phyloP scores from a whole-genome alignment of 192 early-diverging fungal species.

The Gonapodya sp. region DNA sequence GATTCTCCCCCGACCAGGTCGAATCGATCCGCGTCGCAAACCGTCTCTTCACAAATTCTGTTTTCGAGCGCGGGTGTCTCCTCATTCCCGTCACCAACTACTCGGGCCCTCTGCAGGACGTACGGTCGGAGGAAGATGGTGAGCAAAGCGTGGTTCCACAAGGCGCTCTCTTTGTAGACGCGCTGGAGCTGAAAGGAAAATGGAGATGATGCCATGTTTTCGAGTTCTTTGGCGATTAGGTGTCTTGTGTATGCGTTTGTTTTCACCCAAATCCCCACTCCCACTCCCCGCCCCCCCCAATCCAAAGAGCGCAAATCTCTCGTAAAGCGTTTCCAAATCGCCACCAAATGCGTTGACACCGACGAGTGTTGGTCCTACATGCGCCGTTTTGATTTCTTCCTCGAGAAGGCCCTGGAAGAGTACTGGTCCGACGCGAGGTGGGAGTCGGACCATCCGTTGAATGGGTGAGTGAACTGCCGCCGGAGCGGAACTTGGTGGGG shows the following conservation, averaged over 20 bases:
- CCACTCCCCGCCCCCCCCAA: neutral
- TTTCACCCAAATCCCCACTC: neutral
- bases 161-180: neutral
- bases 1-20: neutral
- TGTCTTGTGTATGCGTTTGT: neutral
- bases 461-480: neutral
- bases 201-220: no score
- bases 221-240: no score
- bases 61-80: conserved; percentile 6
- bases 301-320: neutral
- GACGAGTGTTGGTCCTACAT: conserved; percentile 5
- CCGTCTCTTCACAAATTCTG: neutral
- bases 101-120: neutral
- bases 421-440: conserved; percentile 5
- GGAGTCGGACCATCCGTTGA: neutral
- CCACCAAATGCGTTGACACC: neutral
- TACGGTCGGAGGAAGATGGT: conserved; percentile 9
- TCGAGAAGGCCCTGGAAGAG: conserved; percentile 3
- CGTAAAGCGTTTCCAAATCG: conserved; percentile 5
- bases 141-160: neutral
- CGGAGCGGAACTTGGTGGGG: no score
- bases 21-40: neutral
- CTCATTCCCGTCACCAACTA: conserved; percentile 8
- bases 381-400: neutral
- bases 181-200: neutral